Evolutionary conservation across 2,329 filamentous ascomycete genomes (phyloP).

Genomic region (Pseudonectria buxi): DNA sequence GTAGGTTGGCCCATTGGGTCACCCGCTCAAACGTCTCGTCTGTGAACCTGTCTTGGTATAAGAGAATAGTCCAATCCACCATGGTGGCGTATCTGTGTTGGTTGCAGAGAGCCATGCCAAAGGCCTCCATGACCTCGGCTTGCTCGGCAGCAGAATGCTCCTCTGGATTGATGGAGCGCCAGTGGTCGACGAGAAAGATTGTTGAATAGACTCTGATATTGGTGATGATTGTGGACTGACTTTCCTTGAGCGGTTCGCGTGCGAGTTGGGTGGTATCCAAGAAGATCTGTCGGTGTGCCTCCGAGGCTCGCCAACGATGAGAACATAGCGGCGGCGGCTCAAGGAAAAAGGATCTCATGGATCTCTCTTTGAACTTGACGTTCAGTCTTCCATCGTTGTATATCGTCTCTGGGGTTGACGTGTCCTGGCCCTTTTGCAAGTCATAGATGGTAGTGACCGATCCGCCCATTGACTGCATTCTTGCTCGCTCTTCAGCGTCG

Average conservation of each 20-base stretch:
- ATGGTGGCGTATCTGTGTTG: constrained; percentile 8
- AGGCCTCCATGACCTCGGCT: constrained; percentile 16
- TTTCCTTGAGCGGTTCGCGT: not conserved
- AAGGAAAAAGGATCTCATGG: constrained; percentile 22
- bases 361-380: constrained; percentile 24
- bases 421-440: constrained; percentile 10
- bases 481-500: constrained; percentile 14
- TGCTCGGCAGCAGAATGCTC: constrained; percentile 11
- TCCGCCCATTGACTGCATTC: constrained; percentile 1
- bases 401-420: constrained; percentile 4
- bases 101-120: constrained; percentile 12
- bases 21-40: constrained; percentile 7
- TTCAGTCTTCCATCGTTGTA: constrained; percentile 22
- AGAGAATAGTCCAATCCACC: constrained; percentile 5
- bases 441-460: constrained; percentile 9
- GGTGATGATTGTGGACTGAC: not conserved
- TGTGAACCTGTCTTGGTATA: constrained; percentile 1
- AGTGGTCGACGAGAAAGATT: constrained; percentile 13
- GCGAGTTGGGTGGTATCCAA: constrained; percentile 11
- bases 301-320: constrained; percentile 12
- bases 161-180: constrained; percentile 5
- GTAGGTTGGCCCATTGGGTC: constrained; percentile 11
- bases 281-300: constrained; percentile 20
- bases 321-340: constrained; percentile 5
- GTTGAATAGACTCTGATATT: constrained; percentile 8